Base-by-base conservation (phyloP, 495 filamentous ascomycete species). In the Physcia stellaris region DNA sequence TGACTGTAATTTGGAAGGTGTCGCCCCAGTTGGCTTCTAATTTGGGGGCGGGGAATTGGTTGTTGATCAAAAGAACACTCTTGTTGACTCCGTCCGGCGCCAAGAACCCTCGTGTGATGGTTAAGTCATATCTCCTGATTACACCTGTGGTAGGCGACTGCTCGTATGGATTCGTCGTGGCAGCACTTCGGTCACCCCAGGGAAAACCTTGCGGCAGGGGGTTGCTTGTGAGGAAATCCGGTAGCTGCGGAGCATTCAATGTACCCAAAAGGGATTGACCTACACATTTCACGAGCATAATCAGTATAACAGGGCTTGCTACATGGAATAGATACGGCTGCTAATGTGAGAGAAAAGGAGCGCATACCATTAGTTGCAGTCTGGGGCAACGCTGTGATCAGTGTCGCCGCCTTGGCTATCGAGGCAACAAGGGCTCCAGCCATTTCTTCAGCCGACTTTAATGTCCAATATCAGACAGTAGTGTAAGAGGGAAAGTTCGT, bases 1-100 rank as follows among this genome's bases (percentile, higher is more conserved):
- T 39, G 2, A 52, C 49, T 16, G 29, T 42, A 30, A 52, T 33
- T 17, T 21, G 31, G 39, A 52, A 32, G 2, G 31, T 49, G 20
- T 52, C 49, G 12, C 50, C 55, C 68, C 73, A 75, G 39, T 80
- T 58, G 5, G 71, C 76, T 32, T 64, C 55, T 39, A 83, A 61
- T 6, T 62, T 72, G 10, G 78, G 78, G 13, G 48, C 57, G 0
- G 57, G 58, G 32, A 55, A 58, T 29, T 44, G 35, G 7, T 44
- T 45, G 37, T 63, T 65, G 41, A 65, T 39, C 6, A 63, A 62
- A 0, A 50, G 64, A 43, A 41, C 61, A 37, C 66, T 41, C 0
- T 52, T 49, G 24, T 70, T 66, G 35, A 70, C 65, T 54, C 17
- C 56, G 47, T 50, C 69, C 43, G 47, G 66, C 35, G 40, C 66